These are phyloP conservation scores for Rhamnella rubrinervis DNA, from an alignment of 331 rosid genomes.

Conservation along the genomic window DNA sequence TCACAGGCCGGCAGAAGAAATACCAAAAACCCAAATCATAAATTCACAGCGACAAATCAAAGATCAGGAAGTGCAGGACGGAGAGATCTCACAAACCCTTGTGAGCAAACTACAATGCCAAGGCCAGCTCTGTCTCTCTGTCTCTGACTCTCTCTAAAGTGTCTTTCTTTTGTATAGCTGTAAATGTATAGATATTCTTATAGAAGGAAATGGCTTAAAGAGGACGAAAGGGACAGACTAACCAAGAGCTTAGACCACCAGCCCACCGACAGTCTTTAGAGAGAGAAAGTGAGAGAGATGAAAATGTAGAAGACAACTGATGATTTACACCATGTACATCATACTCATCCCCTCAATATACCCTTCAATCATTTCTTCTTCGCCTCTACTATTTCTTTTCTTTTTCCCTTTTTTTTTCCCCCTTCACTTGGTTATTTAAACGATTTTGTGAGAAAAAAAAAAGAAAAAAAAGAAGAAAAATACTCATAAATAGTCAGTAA, in stretches of 20 bases:
- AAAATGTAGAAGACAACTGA: slow-evolving; percentile 2
- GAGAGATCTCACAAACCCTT: slow-evolving; percentile 30
- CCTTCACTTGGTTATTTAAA: no score
- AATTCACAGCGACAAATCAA: slow-evolving; percentile 8
- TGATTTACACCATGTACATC: background rate
- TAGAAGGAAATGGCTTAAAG: slow-evolving; percentile 23
- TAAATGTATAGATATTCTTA: slow-evolving; percentile 20
- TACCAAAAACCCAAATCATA: slow-evolving; percentile 21
- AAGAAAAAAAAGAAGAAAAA: no score
- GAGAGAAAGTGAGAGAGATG: slow-evolving; percentile 9
- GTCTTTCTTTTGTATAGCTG: slow-evolving; percentile 43
- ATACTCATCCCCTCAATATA: no score
- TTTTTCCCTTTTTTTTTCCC: no score
- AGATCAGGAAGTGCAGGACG: background rate
- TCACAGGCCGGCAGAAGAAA: background rate
- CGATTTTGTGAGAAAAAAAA: no score
- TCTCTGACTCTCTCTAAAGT: slow-evolving; percentile 21
- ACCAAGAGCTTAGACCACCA: slow-evolving; percentile 27
- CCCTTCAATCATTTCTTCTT: no score
- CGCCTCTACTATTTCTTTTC: no score
- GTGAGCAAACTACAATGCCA: slow-evolving; percentile 18
- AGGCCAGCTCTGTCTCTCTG: slow-evolving; percentile 4
- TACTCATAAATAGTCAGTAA: no score
- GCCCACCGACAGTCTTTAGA: slow-evolving; percentile 53
- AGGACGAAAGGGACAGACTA: slow-evolving; percentile 54